Base-by-base conservation (phyloP, 257 asterid genomes). In the Scutellaria barbata region DNA sequence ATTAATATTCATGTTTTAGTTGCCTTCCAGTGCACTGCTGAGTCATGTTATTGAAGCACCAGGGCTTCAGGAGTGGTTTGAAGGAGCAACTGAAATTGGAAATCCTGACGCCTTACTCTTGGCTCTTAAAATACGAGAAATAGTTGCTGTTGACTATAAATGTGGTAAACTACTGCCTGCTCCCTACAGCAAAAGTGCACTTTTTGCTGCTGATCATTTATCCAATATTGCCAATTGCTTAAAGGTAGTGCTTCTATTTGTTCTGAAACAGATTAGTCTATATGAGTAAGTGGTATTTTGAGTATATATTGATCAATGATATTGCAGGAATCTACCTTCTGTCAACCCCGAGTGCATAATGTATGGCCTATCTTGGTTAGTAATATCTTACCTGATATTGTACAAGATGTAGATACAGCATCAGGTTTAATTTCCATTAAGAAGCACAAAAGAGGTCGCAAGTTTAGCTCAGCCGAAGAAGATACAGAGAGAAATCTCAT, bases 101-200 rank as follows among this genome's bases (percentile, higher is more conserved):
- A 92, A 87, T 83, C 96, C 99, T 7, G 99, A 92, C 61, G 97
- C 98, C 13, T 83, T 95, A 78, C 86, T 88, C 69, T 79, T 95
- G 74, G 98, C 98, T 66, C 88, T 92, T 45, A 86, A 83, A 78
- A 57, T 92, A 22, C 92, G 77, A 16, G 95, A 92, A 66, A 92
- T 79, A 79, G 73, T 80, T 66, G 75, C 84, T 55, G 46, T 57
- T 56, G 92, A 92, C 48, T 68, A 60, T 78, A 79, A 76, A 35
- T 88, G 82, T 74, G 88, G 87, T 78, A 89, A 86, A 62, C 89
- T 92, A 69, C 84, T 95, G 76, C 98, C 98, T 68, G 82, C 87
- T 69, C 94, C 90, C 40, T 92, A 81, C 71, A 81, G 86, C 79
- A 81, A 87, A 64, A 81, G 77, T 73, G 81, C 79, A 17, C 76